Evolutionary conservation across 306 rosid genomes (phyloP).

Genomic region (Neltuma alba): DNA sequence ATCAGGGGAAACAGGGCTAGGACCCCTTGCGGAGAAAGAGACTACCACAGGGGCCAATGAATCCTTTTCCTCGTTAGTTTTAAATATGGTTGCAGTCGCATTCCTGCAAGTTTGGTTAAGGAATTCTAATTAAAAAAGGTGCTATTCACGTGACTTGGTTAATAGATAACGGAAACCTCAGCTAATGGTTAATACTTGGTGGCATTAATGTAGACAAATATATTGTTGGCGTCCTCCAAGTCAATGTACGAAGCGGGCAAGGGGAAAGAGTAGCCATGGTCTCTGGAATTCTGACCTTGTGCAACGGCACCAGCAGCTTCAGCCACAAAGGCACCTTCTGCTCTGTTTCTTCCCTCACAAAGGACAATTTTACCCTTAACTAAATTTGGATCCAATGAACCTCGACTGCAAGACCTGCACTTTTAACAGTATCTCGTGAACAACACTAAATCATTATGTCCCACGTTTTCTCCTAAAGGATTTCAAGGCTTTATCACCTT

Average conservation of each 20-base stretch:
- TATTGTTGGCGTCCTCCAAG: neutral
- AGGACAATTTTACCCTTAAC: constrained; percentile 48
- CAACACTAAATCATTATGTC: neutral
- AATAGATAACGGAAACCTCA: no score
- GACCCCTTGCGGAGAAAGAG: constrained; percentile 45
- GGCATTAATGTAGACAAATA: constrained; percentile 29
- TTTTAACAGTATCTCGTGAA: neutral
- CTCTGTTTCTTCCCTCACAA: constrained; percentile 1
- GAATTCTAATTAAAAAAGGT: neutral
- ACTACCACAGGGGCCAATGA: constrained; percentile 27
- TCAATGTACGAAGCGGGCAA: constrained; percentile 39
- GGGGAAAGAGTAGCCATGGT: neutral
- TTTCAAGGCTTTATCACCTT: constrained; percentile 15
- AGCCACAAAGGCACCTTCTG: neutral
- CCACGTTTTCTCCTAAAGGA: neutral
- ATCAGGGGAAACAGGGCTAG: constrained; percentile 23
- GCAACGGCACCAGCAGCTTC: constrained; percentile 38
- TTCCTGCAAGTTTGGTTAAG: constrained; percentile 10
- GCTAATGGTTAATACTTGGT: constrained; percentile 28
- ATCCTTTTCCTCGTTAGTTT: constrained; percentile 25
- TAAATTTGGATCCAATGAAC: constrained; percentile 19
- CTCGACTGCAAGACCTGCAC: neutral
- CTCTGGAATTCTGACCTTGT: neutral
- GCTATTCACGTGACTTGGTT: neutral
- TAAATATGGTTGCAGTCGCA: constrained; percentile 39